phyloP scores from a whole-genome alignment of 148 eudicot species.

The Chenopodium quinoa region DNA sequence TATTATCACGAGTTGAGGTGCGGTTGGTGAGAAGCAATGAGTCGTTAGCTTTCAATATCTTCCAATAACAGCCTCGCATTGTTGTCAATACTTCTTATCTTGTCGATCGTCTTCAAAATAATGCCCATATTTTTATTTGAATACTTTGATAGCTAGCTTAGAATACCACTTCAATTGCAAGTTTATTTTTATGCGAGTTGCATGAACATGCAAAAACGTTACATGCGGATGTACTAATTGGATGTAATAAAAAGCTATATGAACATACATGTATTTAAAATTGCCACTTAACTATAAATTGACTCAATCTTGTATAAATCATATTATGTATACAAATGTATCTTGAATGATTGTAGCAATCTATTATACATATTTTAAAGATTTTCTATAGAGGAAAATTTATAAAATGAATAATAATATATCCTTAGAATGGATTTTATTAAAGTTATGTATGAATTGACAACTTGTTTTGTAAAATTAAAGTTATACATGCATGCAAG shows the following conservation, averaged over 20 bases:
- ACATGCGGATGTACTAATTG: neutral
- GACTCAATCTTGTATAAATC: too few species aligned
- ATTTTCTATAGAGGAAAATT: too few species aligned
- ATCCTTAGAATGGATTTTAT: too few species aligned
- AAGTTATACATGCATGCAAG: too few species aligned
- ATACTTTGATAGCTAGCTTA: neutral
- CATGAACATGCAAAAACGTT: neutral
- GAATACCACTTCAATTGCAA: neutral
- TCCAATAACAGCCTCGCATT: slow-evolving; percentile 16
- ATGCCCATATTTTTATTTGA: neutral
- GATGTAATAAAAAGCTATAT: neutral
- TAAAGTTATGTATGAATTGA: too few species aligned
- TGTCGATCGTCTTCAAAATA: neutral
- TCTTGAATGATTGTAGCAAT: too few species aligned
- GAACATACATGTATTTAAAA: too few species aligned
- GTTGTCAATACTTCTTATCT: slow-evolving; percentile 3
- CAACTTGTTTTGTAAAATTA: too few species aligned
- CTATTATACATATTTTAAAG: too few species aligned
- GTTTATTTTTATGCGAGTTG: neutral
- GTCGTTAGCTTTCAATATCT: slow-evolving; percentile 5
- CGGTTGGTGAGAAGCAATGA: slow-evolving; percentile 20
- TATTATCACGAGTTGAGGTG: slow-evolving; percentile 5
- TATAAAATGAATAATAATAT: too few species aligned
- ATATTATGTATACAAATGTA: too few species aligned
- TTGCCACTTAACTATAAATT: too few species aligned